phyloP scores from a whole-genome alignment of 2,329 filamentous ascomycete species.

The Alternaria arbusti region DNA sequence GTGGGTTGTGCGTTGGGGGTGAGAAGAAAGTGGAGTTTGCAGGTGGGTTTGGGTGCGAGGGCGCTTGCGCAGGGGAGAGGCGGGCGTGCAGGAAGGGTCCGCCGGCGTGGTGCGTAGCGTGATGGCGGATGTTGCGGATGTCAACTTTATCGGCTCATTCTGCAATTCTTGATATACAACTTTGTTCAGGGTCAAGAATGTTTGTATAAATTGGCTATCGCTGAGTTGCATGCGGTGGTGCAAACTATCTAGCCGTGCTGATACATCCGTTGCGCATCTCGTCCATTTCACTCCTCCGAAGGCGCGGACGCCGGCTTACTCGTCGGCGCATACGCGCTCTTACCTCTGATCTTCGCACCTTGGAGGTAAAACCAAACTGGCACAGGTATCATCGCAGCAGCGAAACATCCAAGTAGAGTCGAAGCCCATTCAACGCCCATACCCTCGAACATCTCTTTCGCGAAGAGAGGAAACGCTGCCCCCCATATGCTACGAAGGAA shows the following conservation, averaged over 20 bases:
- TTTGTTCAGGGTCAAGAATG: rapidly evolving
- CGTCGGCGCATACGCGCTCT: conserved; percentile 53
- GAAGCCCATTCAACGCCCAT: conserved; percentile 58
- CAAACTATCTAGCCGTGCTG: rapidly evolving
- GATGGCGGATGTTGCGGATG: background rate
- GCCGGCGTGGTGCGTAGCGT: background rate
- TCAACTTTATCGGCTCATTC: background rate
- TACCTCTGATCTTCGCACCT: conserved; percentile 53
- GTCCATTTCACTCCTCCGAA: background rate
- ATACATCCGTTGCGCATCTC: no score
- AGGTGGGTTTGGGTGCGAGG: background rate
- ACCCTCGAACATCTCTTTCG: conserved; percentile 62
- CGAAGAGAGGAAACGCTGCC: conserved; percentile 61
- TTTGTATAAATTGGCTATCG: background rate
- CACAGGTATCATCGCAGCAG: conserved; percentile 53
- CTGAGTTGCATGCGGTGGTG: background rate
- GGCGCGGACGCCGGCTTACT: conserved; percentile 18
- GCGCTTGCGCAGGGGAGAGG: conserved; percentile 4
- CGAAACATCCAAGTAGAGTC: conserved; percentile 54
- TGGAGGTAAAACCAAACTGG: conserved; percentile 53
- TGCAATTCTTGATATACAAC: background rate
- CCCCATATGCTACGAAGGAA: conserved; percentile 60
- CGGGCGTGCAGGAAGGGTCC: background rate
- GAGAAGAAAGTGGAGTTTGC: background rate
- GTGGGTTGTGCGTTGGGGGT: background rate